Evolutionary conservation across 2,329 filamentous ascomycete species (phyloP), one percentile per base, ranked within the genome.

Genomic region (Calycina marina): DNA sequence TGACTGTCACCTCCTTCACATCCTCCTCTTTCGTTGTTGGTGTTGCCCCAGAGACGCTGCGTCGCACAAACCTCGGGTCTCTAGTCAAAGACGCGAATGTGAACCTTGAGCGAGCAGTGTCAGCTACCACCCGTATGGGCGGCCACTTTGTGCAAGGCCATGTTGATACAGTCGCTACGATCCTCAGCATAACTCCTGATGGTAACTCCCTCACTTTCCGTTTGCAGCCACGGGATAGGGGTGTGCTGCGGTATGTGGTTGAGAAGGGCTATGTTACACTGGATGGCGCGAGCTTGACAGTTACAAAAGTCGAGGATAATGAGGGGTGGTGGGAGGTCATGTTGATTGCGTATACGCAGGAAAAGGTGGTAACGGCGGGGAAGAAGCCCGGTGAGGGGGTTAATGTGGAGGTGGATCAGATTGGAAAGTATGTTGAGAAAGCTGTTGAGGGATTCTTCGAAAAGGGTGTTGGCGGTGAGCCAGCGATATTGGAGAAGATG

Each of bases 121-220:
- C 80, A 12, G 84, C 85, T 4, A 72, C 80, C 48, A 94, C 88
- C 28, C 82, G 90, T 34, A 96, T 98, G 84, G 90, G 92, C 28
- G 90, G 90, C 1, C 90, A 98, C 60, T 93, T 96, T 50, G 88
- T 96, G 18, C 92, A 98, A 60, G 90, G 90, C 25, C 90, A 98
- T 56, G 88, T 98, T 39, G 92, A 98, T 57, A 88, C 84, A 8
- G 74, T 78, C 24, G 90, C 88, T 0, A 70, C 68, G 26, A 80
- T 98, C 39, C 52, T 77, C 24, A 69, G 70, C 26, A 69, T 80
- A 20, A 75, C 69, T 12, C 74, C 77, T 3, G 90, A 98, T 56
- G 85, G 88, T 36, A 93, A 96, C 58, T 83, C 90, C 5, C 57
- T 93, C 39, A 92, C 83, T 1, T 80, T 96, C 56, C 72, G 88